A percentile compares a stretch with the other conserved stretches of the same genome.
Evolutionary conservation across 176 grass and related monocot genomes (phyloP).

Genomic region (barley (Hordeum vulgare)): DNA sequence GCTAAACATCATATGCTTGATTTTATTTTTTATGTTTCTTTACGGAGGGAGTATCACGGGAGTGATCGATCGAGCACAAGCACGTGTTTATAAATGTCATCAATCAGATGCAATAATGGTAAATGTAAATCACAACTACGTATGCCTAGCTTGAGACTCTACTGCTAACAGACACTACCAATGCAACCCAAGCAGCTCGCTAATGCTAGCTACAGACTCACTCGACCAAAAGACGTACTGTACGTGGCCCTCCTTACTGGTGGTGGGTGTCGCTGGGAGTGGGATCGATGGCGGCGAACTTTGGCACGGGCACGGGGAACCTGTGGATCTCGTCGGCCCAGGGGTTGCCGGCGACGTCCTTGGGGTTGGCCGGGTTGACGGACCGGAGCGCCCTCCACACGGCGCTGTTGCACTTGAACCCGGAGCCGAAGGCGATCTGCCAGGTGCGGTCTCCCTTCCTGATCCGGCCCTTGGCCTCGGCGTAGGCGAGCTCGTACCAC

Average conservation of each 20-base stretch:
- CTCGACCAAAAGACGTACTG: too few relatives aligned
- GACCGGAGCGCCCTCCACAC: slow-evolving; percentile 56
- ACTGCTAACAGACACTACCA: too few relatives aligned
- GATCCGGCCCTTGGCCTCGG: slow-evolving; percentile 54
- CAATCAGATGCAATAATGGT: too few relatives aligned
- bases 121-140: too few relatives aligned
- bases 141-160: too few relatives aligned
- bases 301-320: slow-evolving; percentile 42
- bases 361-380: slow-evolving; percentile 32
- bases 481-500: slow-evolving; percentile 70
- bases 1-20: too few relatives aligned
- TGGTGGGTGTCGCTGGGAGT: background rate
- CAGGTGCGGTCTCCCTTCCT: slow-evolving; percentile 51
- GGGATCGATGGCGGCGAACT: slow-evolving; percentile 14
- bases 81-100: too few relatives aligned
- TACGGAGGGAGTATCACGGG: too few relatives aligned
- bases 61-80: too few relatives aligned
- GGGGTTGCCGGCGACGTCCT: slow-evolving; percentile 10
- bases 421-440: slow-evolving; percentile 61
- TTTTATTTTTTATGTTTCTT: too few relatives aligned
- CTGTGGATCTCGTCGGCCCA: slow-evolving; percentile 41
- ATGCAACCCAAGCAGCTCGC: too few relatives aligned
- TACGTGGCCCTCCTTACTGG: background rate
- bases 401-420: slow-evolving; percentile 75
- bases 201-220: too few relatives aligned